Evolutionary conservation across 2,329 filamentous ascomycete genomes (phyloP).

Genomic region (Grosmannia clavigera): DNA sequence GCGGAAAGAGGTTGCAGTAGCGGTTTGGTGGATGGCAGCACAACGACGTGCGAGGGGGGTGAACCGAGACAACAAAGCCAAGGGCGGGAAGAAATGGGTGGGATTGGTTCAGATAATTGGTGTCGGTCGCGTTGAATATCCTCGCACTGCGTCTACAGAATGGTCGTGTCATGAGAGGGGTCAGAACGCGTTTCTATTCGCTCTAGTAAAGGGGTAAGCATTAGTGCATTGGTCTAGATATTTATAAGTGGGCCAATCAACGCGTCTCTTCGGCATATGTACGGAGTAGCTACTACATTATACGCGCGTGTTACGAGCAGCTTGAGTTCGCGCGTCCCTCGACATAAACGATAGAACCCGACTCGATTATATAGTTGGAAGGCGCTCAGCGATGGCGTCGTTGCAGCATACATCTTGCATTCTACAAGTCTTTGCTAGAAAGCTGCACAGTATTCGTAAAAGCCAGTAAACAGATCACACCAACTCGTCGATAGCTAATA

Average conservation of each 20-base stretch:
- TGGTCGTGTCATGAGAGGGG: conserved; percentile 2
- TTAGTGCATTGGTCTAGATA: neutral
- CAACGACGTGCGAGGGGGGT: neutral
- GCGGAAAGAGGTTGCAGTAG: neutral
- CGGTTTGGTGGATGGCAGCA: neutral
- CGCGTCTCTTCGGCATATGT: neutral
- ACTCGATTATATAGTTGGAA: no score
- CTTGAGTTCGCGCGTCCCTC: no score
- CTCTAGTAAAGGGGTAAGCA: neutral
- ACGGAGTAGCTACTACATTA: no score
- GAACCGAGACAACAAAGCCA: conserved; percentile 1
- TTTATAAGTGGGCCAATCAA: conserved; percentile 1
- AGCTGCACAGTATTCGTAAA: no score
- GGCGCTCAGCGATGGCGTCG: no score
- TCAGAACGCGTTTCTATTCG: conserved; percentile 1
- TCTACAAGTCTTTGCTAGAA: no score
- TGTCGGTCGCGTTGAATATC: neutral
- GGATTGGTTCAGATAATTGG: neutral
- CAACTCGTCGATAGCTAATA: no score
- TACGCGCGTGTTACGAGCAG: no score
- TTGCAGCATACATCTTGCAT: no score
- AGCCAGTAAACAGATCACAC: no score
- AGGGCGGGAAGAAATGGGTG: neutral
- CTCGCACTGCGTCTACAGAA: neutral
- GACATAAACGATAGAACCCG: no score